A percentile compares a stretch with the other conserved stretches of the same genome.
Conservation (phyloP, 306 rosid species). For the Vachellia collinsii region DNA sequence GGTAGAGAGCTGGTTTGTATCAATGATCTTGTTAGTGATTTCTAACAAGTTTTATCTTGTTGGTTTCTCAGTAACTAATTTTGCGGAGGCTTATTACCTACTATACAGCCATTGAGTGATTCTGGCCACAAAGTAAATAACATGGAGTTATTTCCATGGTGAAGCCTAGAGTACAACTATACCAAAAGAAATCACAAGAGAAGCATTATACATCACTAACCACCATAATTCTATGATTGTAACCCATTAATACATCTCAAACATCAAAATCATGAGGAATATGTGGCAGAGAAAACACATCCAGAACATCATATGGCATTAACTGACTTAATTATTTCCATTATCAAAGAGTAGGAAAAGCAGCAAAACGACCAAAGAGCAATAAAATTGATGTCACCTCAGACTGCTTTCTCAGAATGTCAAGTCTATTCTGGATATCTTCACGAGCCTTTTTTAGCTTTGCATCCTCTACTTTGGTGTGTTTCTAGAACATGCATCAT, state of each 20-base stretch:
- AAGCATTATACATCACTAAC: slow-evolving; percentile 27
- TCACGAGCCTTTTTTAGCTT: slow-evolving; percentile 70
- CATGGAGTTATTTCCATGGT: neutral
- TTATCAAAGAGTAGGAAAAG: slow-evolving; percentile 25
- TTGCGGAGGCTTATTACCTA: neutral
- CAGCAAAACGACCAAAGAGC: slow-evolving; percentile 18
- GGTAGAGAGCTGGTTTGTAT: neutral
- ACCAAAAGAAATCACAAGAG: slow-evolving; percentile 23
- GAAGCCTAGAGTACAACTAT: slow-evolving; percentile 17
- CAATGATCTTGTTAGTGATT: neutral
- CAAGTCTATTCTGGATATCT: slow-evolving; percentile 82
- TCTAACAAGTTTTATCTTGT: neutral
- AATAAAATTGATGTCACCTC: slow-evolving; percentile 54
- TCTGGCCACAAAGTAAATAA: neutral
- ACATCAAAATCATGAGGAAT: slow-evolving; percentile 5
- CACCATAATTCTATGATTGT: slow-evolving; percentile 29
- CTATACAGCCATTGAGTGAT: neutral
- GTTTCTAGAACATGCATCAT: slow-evolving; percentile 56
- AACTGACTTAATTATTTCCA: slow-evolving; percentile 17
- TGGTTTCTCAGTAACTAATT: neutral
- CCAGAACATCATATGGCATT: slow-evolving; percentile 4
- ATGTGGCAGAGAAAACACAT: slow-evolving; percentile 14
- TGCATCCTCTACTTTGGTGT: slow-evolving; percentile 64
- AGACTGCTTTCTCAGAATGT: slow-evolving; percentile 75
- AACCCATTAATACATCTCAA: slow-evolving; percentile 26